Percentiles rank a stretch among this genome's conserved stretches.
phyloP scores from a whole-genome alignment of 2,329 filamentous ascomycete genomes.

The Venturia effusa region DNA sequence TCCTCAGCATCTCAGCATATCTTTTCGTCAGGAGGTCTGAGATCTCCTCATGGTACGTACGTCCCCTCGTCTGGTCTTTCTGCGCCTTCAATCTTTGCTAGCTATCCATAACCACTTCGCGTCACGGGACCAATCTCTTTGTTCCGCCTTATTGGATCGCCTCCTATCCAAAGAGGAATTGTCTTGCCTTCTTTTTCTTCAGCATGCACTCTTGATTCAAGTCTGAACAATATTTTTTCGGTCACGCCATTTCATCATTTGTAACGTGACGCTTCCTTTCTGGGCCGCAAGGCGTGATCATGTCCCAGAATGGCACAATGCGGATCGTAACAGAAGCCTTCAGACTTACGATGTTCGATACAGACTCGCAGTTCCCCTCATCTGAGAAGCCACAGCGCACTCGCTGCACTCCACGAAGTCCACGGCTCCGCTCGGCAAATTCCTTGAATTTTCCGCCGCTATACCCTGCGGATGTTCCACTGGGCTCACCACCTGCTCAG shows the following conservation, averaged over 20 bases:
- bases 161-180: not conserved
- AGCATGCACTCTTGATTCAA: not conserved
- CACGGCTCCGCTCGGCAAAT: not conserved
- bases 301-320: not conserved
- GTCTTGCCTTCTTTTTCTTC: not conserved
- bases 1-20: not conserved
- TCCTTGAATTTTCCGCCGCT: constrained; percentile 4
- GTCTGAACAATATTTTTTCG: not conserved
- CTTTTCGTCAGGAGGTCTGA: not conserved
- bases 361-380: not conserved
- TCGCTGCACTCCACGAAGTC: not conserved
- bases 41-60: constrained; percentile 1
- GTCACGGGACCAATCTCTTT: not conserved
- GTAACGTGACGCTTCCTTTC: not conserved
- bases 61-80: not conserved
- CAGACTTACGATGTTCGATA: not conserved
- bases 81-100: not conserved
- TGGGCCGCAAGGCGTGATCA: not conserved
- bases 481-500: not conserved
- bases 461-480: not conserved
- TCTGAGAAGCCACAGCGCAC: not conserved
- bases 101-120: not conserved
- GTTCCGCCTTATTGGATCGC: not conserved
- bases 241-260: constrained; percentile 1
- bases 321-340: not conserved